Evolutionary conservation across 2,329 filamentous ascomycete genomes (phyloP).

Genomic region (Ascochyta viciae-villosae): DNA sequence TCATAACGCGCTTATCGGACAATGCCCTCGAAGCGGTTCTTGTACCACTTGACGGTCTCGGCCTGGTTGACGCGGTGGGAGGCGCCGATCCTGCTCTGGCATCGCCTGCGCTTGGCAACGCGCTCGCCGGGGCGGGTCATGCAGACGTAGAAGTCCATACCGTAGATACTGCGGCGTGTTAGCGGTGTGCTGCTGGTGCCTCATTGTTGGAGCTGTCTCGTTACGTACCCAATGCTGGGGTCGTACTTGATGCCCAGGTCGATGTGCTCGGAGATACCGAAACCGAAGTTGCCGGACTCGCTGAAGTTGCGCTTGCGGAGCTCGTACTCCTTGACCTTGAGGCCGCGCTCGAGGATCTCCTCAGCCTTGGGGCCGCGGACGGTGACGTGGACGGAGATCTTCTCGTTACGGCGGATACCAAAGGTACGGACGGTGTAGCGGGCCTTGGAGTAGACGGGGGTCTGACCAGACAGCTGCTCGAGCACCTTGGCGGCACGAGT

Average conservation of each 20-base stretch:
- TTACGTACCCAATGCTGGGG: slow-evolving; percentile 50
- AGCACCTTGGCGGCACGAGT: slow-evolving; percentile 99
- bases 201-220: not conserved
- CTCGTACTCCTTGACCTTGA: slow-evolving; percentile 99
- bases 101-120: slow-evolving; percentile 92
- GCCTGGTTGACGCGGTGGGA: slow-evolving; percentile 91
- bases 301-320: slow-evolving; percentile 99
- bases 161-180: slow-evolving; percentile 48
- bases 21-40: slow-evolving; percentile 96
- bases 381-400: slow-evolving; percentile 98
- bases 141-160: slow-evolving; percentile 99
- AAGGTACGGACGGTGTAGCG: slow-evolving; percentile 99
- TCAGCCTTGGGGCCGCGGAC: slow-evolving; percentile 99
- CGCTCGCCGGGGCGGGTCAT: slow-evolving; percentile 99
- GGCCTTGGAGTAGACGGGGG: slow-evolving; percentile 99
- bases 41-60: slow-evolving; percentile 99
- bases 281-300: slow-evolving; percentile 94
- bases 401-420: slow-evolving; percentile 99
- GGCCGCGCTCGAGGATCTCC: slow-evolving; percentile 99
- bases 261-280: slow-evolving; percentile 99
- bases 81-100: slow-evolving; percentile 84
- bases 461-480: slow-evolving; percentile 99
- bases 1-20: slow-evolving; percentile 77
- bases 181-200: slow-evolving; percentile 17
- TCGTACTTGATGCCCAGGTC: slow-evolving; percentile 93